Conservation (phyloP, 2,329 filamentous ascomycete genomes). For the Tolypocladium amazonense region DNA sequence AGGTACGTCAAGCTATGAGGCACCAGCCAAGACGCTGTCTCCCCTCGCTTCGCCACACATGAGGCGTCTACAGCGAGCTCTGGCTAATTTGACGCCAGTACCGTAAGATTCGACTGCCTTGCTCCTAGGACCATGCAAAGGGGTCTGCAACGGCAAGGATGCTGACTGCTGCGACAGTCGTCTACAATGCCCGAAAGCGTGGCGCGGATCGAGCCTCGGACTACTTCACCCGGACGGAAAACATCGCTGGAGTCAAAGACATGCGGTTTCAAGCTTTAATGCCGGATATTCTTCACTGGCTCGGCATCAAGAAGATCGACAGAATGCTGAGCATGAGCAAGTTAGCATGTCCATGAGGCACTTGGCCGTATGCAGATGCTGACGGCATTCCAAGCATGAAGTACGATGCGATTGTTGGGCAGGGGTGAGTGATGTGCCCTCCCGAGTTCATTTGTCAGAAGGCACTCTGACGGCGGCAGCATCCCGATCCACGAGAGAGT, state of each 20-base stretch:
- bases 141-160: background rate
- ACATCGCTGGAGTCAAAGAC: conserved; percentile 90
- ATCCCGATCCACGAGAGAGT: conserved; percentile 84
- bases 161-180: conserved; percentile 26
- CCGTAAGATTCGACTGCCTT: conserved; percentile 23
- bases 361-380: conserved; percentile 9
- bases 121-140: background rate
- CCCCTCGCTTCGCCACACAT: background rate
- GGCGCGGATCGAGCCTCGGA: conserved; percentile 73
- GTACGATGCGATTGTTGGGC: conserved; percentile 76
- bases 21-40: background rate
- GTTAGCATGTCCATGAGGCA: conserved; percentile 34
- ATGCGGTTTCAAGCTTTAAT: conserved; percentile 98
- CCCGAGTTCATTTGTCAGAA: background rate
- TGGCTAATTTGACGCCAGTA: conserved; percentile 29
- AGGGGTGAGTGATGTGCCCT: conserved; percentile 40
- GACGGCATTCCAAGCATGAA: conserved; percentile 56
- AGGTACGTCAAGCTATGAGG: conserved; percentile 47
- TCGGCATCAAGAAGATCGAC: conserved; percentile 97
- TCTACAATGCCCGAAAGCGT: conserved; percentile 73
- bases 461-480: conserved; percentile 21
- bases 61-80: background rate
- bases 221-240: conserved; percentile 96
- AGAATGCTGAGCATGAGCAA: conserved; percentile 98
- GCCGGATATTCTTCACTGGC: conserved; percentile 96